Conservation (phyloP, 148 eudicot species). For the Spergularia marina region DNA sequence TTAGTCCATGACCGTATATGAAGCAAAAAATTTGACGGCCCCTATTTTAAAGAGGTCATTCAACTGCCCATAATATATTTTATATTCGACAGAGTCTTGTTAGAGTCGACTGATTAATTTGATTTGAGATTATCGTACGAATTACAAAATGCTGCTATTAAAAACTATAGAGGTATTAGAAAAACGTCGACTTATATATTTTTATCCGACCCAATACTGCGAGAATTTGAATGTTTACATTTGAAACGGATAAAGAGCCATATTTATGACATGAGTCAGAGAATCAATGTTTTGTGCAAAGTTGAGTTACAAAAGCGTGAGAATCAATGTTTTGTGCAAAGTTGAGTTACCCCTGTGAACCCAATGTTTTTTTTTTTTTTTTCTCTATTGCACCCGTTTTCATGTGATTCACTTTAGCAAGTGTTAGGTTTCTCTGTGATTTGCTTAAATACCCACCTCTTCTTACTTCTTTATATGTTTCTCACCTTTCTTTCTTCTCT, state of each 20-base stretch:
- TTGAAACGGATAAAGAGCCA: neutral
- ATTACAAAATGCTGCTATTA: too few species aligned
- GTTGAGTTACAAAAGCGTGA: conserved; percentile 21
- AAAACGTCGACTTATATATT: too few species aligned
- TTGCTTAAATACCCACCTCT: conserved; percentile 36
- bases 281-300: conserved; percentile 12
- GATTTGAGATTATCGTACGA: too few species aligned
- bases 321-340: conserved; percentile 12
- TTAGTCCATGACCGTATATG: too few species aligned
- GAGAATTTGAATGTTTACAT: neutral
- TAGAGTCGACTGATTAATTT: too few species aligned
- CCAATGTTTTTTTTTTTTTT: neutral
- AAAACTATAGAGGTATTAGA: too few species aligned
- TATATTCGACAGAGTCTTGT: too few species aligned
- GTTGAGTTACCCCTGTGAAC: conserved; percentile 31
- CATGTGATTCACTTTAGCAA: conserved; percentile 33
- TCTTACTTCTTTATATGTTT: conserved; percentile 21
- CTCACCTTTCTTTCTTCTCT: neutral
- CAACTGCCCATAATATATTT: too few species aligned
- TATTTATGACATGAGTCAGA: conserved; percentile 33
- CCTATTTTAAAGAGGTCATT: too few species aligned
- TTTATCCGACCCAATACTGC: too few species aligned
- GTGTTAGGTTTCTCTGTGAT: conserved; percentile 34
- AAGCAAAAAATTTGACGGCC: too few species aligned
- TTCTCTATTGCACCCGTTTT: conserved; percentile 21